Evolutionary conservation across 1,284 basidiomycete genomes (phyloP), one percentile per base, ranked within the genome.

Genomic region (Moesziomyces sp.): DNA sequence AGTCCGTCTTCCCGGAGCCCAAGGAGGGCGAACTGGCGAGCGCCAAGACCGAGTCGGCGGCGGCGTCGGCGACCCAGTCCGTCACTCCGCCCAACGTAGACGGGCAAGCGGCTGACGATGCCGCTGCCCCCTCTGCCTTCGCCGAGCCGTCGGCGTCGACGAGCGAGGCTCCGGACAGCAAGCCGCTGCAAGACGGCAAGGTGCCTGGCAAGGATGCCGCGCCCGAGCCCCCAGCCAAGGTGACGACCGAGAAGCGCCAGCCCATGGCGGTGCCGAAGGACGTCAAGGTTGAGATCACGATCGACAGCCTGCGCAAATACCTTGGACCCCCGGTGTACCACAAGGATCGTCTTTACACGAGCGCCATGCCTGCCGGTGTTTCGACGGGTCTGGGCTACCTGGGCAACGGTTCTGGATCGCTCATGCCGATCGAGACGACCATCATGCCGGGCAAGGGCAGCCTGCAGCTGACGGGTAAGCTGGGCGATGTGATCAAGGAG

Each of bases 401-500:
- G 23, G 95, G 95, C 16, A 98, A 98, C 85, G 96, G 96, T 0
- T 93, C 92, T 11, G 96, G 96, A 24, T 92, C 93, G 24, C 92
- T 98, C 55, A 97, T 98, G 94, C 94, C 96, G 18, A 91, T 99
- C 59, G 96, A 99, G 86, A 83, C 83, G 24, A 79, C 80, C 28
- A 65, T 82, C 54, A 80, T 83, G 79, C 80, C 83, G 0, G 79
- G 80, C 26, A 82, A 81, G 58, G 81, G 81, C 28, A 73, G 76
- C 9, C 86, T 98, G 3, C 93, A 95, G 79, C 86, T 98, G 7
- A 98, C 96, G 0, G 96, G 96, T 52, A 98, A 98, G 87, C 90
- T 99, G 3, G 96, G 96, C 52, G 96, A 99, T 80, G 96, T 98
- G 65, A 98, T 98, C 83, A 89, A 94, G 59, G 96, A 98, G 86